Conservation (phyloP, 148 eudicot genomes). For the Chenopodium formosanum region DNA sequence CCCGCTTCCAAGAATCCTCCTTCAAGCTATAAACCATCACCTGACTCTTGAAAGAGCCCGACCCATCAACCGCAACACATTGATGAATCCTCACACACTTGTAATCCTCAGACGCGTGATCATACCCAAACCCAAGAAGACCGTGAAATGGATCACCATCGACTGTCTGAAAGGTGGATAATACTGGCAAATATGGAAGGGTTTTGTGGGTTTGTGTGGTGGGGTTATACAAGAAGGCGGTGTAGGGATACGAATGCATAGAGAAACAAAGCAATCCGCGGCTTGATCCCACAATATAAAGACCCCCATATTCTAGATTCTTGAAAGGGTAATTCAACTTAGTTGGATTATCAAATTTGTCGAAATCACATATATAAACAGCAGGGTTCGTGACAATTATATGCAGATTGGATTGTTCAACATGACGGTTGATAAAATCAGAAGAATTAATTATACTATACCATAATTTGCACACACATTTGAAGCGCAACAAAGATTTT, state of each 20-base stretch:
- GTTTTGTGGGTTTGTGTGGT: slow-evolving; percentile 11
- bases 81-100: slow-evolving; percentile 17
- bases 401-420: no score
- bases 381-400: no score
- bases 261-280: slow-evolving; percentile 1
- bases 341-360: no score
- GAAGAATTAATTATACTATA: neutral
- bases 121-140: slow-evolving; percentile 16
- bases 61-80: neutral
- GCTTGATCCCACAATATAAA: neutral
- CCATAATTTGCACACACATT: slow-evolving; percentile 3
- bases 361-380: no score
- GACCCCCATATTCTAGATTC: no score
- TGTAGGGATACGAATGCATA: neutral
- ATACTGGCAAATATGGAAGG: neutral
- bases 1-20: slow-evolving; percentile 2
- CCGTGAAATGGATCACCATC: neutral
- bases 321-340: no score
- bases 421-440: no score
- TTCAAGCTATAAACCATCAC: slow-evolving; percentile 26
- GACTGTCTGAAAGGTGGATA: neutral
- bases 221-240: slow-evolving; percentile 2
- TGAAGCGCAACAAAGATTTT: slow-evolving; percentile 1
- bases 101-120: slow-evolving; percentile 11
- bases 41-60: neutral